Conservation (phyloP, 345 rosid genomes). For the Salix purpurea region DNA sequence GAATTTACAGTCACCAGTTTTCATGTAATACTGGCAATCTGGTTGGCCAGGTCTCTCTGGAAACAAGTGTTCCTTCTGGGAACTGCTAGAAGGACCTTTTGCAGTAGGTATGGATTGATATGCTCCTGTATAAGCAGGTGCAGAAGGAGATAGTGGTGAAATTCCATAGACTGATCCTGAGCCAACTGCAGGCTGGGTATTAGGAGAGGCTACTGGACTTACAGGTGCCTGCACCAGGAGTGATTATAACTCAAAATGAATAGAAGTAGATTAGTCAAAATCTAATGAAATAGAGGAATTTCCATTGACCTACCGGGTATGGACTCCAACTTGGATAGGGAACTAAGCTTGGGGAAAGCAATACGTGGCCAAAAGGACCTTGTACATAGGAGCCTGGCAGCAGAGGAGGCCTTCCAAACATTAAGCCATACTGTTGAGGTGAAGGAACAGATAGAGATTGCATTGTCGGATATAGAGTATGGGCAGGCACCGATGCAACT, state of each 20-base stretch:
- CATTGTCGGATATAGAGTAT: slow-evolving; percentile 50
- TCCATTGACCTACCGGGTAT: slow-evolving; percentile 51
- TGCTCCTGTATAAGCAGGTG: slow-evolving; percentile 53
- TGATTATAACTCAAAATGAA: slow-evolving; percentile 3
- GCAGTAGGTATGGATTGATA: slow-evolving; percentile 47
- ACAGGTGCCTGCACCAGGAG: slow-evolving; percentile 44
- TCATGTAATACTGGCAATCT: slow-evolving; percentile 80
- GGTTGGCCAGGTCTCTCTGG: slow-evolving; percentile 89
- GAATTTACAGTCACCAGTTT: slow-evolving; percentile 82
- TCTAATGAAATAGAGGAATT: not conserved
- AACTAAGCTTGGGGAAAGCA: slow-evolving; percentile 68
- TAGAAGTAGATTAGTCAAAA: not conserved
- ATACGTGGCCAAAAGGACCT: slow-evolving; percentile 66
- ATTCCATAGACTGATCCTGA: slow-evolving; percentile 58
- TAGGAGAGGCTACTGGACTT: slow-evolving; percentile 52
- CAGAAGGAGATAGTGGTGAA: slow-evolving; percentile 57
- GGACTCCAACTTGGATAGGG: slow-evolving; percentile 68
- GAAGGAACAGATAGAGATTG: slow-evolving; percentile 61
- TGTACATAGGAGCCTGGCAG: slow-evolving; percentile 65
- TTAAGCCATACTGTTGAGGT: slow-evolving; percentile 67
- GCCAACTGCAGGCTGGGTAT: slow-evolving; percentile 51
- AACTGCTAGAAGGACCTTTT: slow-evolving; percentile 47
- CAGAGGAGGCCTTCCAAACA: slow-evolving; percentile 70
- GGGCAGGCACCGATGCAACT: slow-evolving; percentile 50
- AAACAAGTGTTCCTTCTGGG: slow-evolving; percentile 55